These are phyloP conservation scores for Takashimella koratensis DNA, from an alignment of 1,284 basidiomycete genomes.

Conservation along the genomic window DNA sequence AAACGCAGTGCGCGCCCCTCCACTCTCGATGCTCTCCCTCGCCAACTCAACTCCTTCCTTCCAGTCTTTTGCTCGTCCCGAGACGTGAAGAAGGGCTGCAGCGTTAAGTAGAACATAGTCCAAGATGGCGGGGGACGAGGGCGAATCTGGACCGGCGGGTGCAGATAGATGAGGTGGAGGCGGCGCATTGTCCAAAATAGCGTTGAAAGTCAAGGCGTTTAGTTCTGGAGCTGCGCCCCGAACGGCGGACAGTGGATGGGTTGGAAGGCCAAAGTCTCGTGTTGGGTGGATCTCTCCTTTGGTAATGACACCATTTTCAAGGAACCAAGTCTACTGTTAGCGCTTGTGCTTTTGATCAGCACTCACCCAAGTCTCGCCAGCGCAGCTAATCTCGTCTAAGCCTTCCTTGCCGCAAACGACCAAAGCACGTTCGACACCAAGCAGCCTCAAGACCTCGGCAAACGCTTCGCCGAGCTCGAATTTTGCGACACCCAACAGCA, in stretches of 20 bases:
- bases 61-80: conserved; percentile 66
- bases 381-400: conserved; percentile 92
- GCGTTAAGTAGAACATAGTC: conserved; percentile 86
- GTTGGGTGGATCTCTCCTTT: conserved; percentile 49
- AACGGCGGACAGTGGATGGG: conserved; percentile 68
- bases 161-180: conserved; percentile 42
- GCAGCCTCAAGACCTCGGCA: conserved; percentile 62
- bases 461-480: conserved; percentile 80
- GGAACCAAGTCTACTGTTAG: conserved; percentile 50
- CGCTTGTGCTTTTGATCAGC: not conserved
- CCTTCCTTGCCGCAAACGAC: conserved; percentile 92
- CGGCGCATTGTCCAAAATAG: conserved; percentile 51
- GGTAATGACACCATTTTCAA: conserved; percentile 49
- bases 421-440: conserved; percentile 71
- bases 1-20: conserved; percentile 71
- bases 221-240: conserved; percentile 66
- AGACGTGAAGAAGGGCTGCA: conserved; percentile 73
- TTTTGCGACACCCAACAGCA: conserved; percentile 88
- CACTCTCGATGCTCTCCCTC: conserved; percentile 65
- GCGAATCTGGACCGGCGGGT: conserved; percentile 51
- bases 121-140: conserved; percentile 58
- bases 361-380: conserved; percentile 74
- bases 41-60: conserved; percentile 70
- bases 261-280: conserved; percentile 64
- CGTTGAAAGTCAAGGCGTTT: conserved; percentile 55